Evolutionary conservation across 2,329 filamentous ascomycete species (phyloP).

Genomic region (Dothideomycetes sp.): DNA sequence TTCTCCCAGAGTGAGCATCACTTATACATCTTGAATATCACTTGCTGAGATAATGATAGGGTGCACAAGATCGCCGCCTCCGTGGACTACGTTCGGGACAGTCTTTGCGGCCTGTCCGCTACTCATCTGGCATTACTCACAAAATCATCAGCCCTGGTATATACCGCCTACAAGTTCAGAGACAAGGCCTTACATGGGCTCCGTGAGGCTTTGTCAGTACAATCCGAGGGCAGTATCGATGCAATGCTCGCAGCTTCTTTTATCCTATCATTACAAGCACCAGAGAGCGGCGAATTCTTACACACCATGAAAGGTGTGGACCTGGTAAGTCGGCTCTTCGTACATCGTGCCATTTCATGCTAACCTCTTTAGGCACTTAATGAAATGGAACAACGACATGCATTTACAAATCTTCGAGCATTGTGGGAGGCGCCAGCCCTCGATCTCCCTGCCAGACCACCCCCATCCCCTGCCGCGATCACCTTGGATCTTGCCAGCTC

Average conservation of each 20-base stretch:
- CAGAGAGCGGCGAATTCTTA: conserved; percentile 5
- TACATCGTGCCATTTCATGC: conserved; percentile 3
- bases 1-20: neutral
- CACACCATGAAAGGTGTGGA: conserved; percentile 7
- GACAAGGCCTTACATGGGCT: conserved; percentile 4
- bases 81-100: conserved; percentile 4
- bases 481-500: conserved; percentile 1
- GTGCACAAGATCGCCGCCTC: neutral
- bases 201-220: conserved; percentile 1
- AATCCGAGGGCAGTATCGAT: conserved; percentile 2
- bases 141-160: neutral
- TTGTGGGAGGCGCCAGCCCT: conserved; percentile 3
- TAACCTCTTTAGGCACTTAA: conserved; percentile 4
- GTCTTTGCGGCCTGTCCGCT: conserved; percentile 3
- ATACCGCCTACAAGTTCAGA: conserved; percentile 5
- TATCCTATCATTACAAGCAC: conserved; percentile 6
- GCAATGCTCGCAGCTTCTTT: conserved; percentile 5
- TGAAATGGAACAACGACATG: conserved; percentile 6
- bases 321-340: conserved; percentile 1
- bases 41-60: conserved; percentile 1
- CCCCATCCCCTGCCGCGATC: neutral
- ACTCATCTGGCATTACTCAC: conserved; percentile 4
- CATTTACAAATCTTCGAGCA: no score
- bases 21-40: neutral
- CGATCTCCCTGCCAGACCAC: neutral